Percentiles rank a stretch among this genome's conserved stretches.
Conservation (phyloP, 352 stramenopile genomes). For the Phytophthora megakarya region DNA sequence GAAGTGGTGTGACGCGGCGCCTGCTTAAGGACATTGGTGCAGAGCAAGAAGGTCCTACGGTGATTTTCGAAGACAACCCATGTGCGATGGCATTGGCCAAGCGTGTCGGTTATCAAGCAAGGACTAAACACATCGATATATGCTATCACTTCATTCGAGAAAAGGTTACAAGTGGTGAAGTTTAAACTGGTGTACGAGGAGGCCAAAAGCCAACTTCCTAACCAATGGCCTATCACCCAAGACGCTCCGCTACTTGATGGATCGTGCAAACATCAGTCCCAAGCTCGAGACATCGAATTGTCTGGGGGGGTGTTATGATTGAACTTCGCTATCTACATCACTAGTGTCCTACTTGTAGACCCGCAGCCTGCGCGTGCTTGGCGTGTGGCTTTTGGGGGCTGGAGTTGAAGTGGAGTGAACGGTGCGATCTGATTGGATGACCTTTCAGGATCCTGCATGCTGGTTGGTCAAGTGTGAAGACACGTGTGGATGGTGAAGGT, state of each 20-base stretch:
- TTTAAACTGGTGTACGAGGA: slow-evolving; percentile 24
- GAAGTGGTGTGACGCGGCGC: slow-evolving; percentile 20
- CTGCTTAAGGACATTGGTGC: slow-evolving; percentile 19
- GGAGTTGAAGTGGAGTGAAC: too few relatives aligned
- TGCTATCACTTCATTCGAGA: slow-evolving; percentile 31
- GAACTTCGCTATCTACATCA: slow-evolving; percentile 6
- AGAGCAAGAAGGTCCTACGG: neutral
- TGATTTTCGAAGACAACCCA: slow-evolving; percentile 34
- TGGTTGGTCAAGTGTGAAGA: too few relatives aligned
- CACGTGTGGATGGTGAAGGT: too few relatives aligned
- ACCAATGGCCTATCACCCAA: slow-evolving; percentile 27
- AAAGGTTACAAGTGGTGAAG: slow-evolving; percentile 18
- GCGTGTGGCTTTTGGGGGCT: too few relatives aligned
- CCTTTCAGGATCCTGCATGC: too few relatives aligned
- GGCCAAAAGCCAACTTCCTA: slow-evolving; percentile 30
- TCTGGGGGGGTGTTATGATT: slow-evolving; percentile 19
- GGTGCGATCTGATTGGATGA: too few relatives aligned
- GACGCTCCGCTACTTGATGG: too few relatives aligned
- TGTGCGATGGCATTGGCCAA: slow-evolving; percentile 30
- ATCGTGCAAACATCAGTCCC: too few relatives aligned
- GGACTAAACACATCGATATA: slow-evolving; percentile 35
- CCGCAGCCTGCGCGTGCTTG: too few relatives aligned
- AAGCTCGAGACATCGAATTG: too few relatives aligned
- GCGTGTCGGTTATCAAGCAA: slow-evolving; percentile 27
- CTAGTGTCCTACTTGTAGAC: too few relatives aligned